Conservation (phyloP, 1,284 basidiomycete species). For the Malassezia japonica region DNA sequence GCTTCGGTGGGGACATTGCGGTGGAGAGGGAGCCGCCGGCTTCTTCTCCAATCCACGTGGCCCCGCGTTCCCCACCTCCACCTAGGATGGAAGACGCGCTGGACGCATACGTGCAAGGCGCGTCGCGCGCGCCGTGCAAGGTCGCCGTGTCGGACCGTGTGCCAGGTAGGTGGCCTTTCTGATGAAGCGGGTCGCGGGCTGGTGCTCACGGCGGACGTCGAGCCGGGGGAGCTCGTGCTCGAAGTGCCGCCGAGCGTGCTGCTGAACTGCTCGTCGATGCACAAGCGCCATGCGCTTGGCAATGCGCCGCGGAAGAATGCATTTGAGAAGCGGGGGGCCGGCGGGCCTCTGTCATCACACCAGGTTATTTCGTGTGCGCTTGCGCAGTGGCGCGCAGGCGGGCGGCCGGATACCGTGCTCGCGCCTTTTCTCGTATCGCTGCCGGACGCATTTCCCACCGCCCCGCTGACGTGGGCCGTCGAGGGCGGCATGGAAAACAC, state of each 20-base stretch:
- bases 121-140: background rate
- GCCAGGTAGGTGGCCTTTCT: background rate
- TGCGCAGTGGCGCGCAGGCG: slow-evolving; percentile 1
- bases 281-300: background rate
- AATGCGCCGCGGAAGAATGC: background rate
- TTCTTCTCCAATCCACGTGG: background rate
- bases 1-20: slow-evolving; percentile 13
- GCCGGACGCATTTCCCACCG: slow-evolving; percentile 23
- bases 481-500: background rate
- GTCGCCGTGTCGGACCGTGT: slow-evolving; percentile 9
- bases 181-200: slow-evolving; percentile 15
- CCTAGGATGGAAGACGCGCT: slow-evolving; percentile 10
- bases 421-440: slow-evolving; percentile 23
- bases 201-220: background rate
- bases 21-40: background rate
- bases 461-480: slow-evolving; percentile 25
- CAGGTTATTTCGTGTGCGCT: slow-evolving; percentile 9
- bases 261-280: slow-evolving; percentile 3
- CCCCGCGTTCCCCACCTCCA: slow-evolving; percentile 1
- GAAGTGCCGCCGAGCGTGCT: background rate
- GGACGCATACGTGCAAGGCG: slow-evolving; percentile 1
- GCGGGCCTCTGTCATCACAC: slow-evolving; percentile 5
- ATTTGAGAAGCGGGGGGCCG: background rate
- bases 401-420: background rate
- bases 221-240: slow-evolving; percentile 6